Base-by-base conservation (phyloP, 75 land plant species). In the Larix kaempferi region DNA sequence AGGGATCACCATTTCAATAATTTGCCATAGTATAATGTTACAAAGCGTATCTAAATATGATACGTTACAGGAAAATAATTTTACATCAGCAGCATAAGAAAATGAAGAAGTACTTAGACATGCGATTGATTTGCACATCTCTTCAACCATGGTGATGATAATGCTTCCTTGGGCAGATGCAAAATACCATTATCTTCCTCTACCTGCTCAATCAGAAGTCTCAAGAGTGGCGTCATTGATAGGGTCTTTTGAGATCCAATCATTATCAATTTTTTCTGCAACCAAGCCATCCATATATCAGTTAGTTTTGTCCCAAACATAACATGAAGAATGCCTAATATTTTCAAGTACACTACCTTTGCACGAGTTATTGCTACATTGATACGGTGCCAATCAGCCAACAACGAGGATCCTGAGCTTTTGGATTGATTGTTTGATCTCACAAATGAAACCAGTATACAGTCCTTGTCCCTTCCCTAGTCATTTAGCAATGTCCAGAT, bases 261-360 rank as follows among this genome's bases (percentile, higher is more conserved):
- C 95, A 95, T 89, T 69, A 95, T 89, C 78, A 95, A 78, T 87
- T 95, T 95, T 78, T 91, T 95, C 98, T 94, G 93, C 81, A 81
- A 21, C 23, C 78, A 56, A 61, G 16, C 22, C 39, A 35, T 11
- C 11, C 22, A 22, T 35, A 29, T 10, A 49, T 37, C 21, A 14
- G 10, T 67, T 83, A 59, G 39, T 13, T 22, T 59, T 69, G 13
- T 57, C 3, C 17, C n/a, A 64, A 59, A 56, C 12, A 33, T 35
- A 7, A 37, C 19, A n/a, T 25, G 59, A 22, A 41, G 19, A 76
- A 77, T 26, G 57, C 25, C 19, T 75, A 19, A 56, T 25, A 29
- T 35, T 41, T n/a, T 23, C 78, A 41, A 76, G 80, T 39, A 58
- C 2, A n/a, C 56, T 71, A 91, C 97, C 92, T 92, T 94, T 39